Conservation (phyloP, 306 rosid species). For the Quercus agrifolia region DNA sequence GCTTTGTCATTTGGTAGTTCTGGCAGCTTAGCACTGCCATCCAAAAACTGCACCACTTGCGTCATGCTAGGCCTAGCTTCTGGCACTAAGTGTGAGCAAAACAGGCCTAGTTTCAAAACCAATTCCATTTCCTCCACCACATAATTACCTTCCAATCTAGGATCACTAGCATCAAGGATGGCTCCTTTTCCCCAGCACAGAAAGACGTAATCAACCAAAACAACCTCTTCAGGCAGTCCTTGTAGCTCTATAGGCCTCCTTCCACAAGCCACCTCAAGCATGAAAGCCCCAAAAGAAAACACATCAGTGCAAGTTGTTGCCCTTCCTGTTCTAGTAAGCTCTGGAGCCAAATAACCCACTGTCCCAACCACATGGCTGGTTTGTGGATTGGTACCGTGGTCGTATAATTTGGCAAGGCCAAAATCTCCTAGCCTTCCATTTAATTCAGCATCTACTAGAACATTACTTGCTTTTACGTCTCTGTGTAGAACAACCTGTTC, state of each 20-base stretch:
- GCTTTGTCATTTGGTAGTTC: slow-evolving; percentile 3
- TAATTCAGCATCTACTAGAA: slow-evolving; percentile 49
- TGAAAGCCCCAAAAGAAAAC: slow-evolving; percentile 58
- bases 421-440: slow-evolving; percentile 70
- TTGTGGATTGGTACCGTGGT: slow-evolving; percentile 57
- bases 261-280: slow-evolving; percentile 66
- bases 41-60: slow-evolving; percentile 48
- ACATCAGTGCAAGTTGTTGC: slow-evolving; percentile 57
- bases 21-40: slow-evolving; percentile 28
- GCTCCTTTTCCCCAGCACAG: slow-evolving; percentile 37
- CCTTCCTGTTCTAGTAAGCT: slow-evolving; percentile 54
- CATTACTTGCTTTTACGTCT: slow-evolving; percentile 75
- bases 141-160: slow-evolving; percentile 33
- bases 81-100: slow-evolving; percentile 47
- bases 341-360: slow-evolving; percentile 72
- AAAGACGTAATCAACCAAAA: slow-evolving; percentile 56
- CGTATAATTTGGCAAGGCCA: slow-evolving; percentile 60
- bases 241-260: slow-evolving; percentile 53
- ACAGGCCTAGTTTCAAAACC: slow-evolving; percentile 55
- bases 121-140: slow-evolving; percentile 35
- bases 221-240: slow-evolving; percentile 22
- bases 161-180: slow-evolving; percentile 46
- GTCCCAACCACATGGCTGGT: slow-evolving; percentile 77
- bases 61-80: slow-evolving; percentile 55
- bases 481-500: slow-evolving; percentile 75